Evolutionary conservation across 768 basidiomycete genomes (phyloP).

Genomic region (Tubosaeta sp.): DNA sequence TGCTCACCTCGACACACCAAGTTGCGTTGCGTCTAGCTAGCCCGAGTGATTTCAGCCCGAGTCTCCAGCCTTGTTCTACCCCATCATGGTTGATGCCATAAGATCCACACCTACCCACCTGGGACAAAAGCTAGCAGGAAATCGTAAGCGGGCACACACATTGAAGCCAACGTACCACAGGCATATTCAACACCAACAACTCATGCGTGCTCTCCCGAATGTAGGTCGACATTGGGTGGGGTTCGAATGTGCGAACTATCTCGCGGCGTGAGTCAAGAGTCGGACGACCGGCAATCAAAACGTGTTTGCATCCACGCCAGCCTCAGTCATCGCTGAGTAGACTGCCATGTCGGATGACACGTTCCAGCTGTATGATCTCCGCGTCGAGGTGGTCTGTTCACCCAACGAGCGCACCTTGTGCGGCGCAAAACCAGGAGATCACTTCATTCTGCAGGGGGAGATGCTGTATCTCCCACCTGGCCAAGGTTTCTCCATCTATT

Average conservation of each 20-base stretch:
- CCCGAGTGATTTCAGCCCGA: conserved; percentile 32
- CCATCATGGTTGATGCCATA: conserved; percentile 26
- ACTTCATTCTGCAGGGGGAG: conserved; percentile 61
- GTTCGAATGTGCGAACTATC: no score
- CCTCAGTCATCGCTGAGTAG: no score
- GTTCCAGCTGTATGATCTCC: conserved; percentile 62
- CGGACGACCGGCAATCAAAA: no score
- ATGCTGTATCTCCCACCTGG: conserved; percentile 56
- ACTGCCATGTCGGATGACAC: conserved; percentile 29
- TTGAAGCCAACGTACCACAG: no score
- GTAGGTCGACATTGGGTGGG: no score
- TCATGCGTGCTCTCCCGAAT: no score
- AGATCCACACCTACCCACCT: no score
- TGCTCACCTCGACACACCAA: conserved; percentile 24
- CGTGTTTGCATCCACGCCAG: no score
- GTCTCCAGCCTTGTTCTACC: conserved; percentile 32
- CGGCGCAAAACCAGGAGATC: conserved; percentile 60
- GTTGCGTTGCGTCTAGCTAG: conserved; percentile 27
- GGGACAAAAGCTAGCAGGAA: no score
- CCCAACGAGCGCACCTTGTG: conserved; percentile 54
- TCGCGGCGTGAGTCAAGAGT: no score
- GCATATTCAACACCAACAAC: no score
- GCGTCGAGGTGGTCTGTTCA: conserved; percentile 59
- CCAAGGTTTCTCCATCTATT: conserved; percentile 69
- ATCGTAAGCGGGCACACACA: no score